Evolutionary conservation across 805 yeast genomes (phyloP).

Genomic region (Ogataea naganishii): DNA sequence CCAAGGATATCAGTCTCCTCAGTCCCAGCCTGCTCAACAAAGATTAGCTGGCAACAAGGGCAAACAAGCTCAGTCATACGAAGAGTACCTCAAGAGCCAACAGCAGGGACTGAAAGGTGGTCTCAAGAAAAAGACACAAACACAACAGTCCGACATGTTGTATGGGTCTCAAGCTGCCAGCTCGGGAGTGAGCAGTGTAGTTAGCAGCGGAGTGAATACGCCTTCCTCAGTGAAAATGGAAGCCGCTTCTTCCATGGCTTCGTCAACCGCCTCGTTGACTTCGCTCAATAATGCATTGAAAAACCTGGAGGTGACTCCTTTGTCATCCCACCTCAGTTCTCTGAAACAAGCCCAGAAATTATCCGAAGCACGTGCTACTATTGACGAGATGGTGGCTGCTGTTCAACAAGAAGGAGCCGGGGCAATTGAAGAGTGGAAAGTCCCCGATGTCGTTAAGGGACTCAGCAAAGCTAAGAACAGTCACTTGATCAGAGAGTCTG

Average conservation of each 20-base stretch:
- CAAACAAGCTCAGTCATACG: constrained; percentile 32
- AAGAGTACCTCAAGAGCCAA: constrained; percentile 43
- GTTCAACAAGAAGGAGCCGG: constrained; percentile 36
- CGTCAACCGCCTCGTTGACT: constrained; percentile 67
- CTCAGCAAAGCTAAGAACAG: constrained; percentile 69
- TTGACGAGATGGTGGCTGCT: constrained; percentile 41
- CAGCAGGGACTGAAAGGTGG: constrained; percentile 14
- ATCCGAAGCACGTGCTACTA: constrained; percentile 47
- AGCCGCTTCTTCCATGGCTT: constrained; percentile 28
- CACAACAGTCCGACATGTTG: constrained; percentile 11
- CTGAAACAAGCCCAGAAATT: constrained; percentile 44
- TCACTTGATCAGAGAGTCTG: constrained; percentile 67
- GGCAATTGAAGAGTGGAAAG: constrained; percentile 54
- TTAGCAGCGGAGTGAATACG: constrained; percentile 21
- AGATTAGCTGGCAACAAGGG: constrained; percentile 7
- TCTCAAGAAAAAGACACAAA: constrained; percentile 5
- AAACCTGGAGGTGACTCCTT: constrained; percentile 57
- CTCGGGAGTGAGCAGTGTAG: constrained; percentile 24
- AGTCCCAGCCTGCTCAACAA: constrained; percentile 5
- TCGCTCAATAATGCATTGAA: constrained; percentile 58
- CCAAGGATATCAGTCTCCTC: constrained; percentile 7
- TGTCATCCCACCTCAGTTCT: constrained; percentile 45
- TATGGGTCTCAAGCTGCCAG: constrained; percentile 7
- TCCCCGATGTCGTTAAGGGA: constrained; percentile 54
- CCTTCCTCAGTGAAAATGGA: too few species aligned